These are phyloP conservation scores for Ogataea corticis DNA, from an alignment of 805 yeast species.

Conservation along the genomic window DNA sequence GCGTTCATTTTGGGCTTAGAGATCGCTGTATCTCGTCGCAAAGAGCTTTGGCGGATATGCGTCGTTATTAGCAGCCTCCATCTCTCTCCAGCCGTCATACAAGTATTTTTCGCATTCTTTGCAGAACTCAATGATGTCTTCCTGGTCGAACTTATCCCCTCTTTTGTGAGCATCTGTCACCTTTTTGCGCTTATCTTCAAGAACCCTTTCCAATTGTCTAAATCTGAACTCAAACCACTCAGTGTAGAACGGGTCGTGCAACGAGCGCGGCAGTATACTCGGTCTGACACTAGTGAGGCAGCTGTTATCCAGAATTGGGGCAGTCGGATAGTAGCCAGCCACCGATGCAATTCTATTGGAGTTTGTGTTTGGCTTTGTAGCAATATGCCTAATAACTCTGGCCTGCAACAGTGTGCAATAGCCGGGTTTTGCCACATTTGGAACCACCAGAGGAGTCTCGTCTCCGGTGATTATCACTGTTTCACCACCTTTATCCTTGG, in stretches of 20 bases:
- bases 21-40: slow-evolving; percentile 26
- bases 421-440: slow-evolving; percentile 45
- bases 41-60: slow-evolving; percentile 33
- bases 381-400: slow-evolving; percentile 47
- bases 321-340: slow-evolving; percentile 33
- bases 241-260: slow-evolving; percentile 35
- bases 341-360: slow-evolving; percentile 38
- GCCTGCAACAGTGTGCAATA: slow-evolving; percentile 49
- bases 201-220: slow-evolving; percentile 29
- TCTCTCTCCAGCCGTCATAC: slow-evolving; percentile 33
- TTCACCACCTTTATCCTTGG: slow-evolving; percentile 50
- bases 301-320: slow-evolving; percentile 34
- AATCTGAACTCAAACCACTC: slow-evolving; percentile 38
- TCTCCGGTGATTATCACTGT: slow-evolving; percentile 50
- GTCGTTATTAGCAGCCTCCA: slow-evolving; percentile 35
- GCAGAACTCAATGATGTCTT: slow-evolving; percentile 29
- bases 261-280: slow-evolving; percentile 36
- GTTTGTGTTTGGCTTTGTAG: slow-evolving; percentile 43
- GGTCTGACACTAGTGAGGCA: slow-evolving; percentile 38
- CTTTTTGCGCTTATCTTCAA: slow-evolving; percentile 23
- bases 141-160: slow-evolving; percentile 33
- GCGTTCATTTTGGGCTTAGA: slow-evolving; percentile 4
- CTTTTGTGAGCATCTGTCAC: slow-evolving; percentile 17
- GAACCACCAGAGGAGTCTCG: slow-evolving; percentile 26
- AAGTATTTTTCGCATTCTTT: slow-evolving; percentile 33